Evolutionary conservation across 2,329 filamentous ascomycete genomes (phyloP), one percentile per base, ranked within the genome.

Genomic region (Ustulina deusta): DNA sequence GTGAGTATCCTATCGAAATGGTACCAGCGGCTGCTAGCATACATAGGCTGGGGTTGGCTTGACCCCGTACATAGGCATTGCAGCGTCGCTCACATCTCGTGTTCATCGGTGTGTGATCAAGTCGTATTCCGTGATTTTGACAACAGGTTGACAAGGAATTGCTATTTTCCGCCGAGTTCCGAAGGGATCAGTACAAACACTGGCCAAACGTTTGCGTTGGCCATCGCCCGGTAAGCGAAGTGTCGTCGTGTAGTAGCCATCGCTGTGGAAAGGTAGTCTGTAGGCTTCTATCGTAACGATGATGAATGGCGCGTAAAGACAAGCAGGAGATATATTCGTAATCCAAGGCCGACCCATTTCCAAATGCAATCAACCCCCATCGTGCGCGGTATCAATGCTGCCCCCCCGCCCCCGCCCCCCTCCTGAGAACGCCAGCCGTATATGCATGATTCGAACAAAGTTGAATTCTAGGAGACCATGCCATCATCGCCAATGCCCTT

Each of bases 401-500:
- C 54, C 52, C 59, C 51, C n/a, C n/a, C n/a, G n/a, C n/a, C n/a
- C n/a, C n/a, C n/a, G n/a, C n/a, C n/a, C n/a, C n/a, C n/a, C n/a
- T 49, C 34, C 32, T 25, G 29, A 52, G 34, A 74, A 74, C 72
- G 73, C 73, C 72, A 65, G 59, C 62, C 61, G 63, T 63, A 60
- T 68, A 73, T 66, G 49, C 20, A n/a, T 62, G 57, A 66, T 58
- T 63, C 34, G 58, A 52, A 52, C 38, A 36, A 56, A 61, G 25
- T 44, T 40, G n/a, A 38, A 29, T 52, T 60, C 61, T 74, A 76
- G 36, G 62, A 65, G 54, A 63, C 60, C 62, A 73, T 70, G 52
- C 71, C 73, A 48, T 77, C 76, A 46, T 78, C 76, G 11, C 69
- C 72, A 7, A 73, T 46, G 6, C 76, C 76, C 64, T 75, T 77